Evolutionary conservation across 805 yeast genomes (phyloP).

Genomic region (Starmerella riodocensis): DNA sequence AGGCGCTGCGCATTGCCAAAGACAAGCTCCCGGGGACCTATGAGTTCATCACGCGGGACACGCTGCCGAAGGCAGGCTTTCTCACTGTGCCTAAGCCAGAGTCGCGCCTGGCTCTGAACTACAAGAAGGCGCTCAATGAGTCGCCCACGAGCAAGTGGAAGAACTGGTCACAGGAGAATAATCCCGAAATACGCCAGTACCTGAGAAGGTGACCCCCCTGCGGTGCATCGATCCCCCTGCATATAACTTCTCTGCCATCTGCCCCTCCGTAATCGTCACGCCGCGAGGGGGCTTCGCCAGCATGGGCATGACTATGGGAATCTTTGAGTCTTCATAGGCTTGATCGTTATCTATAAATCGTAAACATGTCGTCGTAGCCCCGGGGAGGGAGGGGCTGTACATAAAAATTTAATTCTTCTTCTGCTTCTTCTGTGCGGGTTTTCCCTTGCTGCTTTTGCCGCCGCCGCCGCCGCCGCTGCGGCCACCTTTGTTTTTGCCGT

Average conservation of each 20-base stretch:
- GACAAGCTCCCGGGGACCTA: slow-evolving; percentile 84
- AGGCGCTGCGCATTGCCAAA: slow-evolving; percentile 77
- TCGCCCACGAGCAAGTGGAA: slow-evolving; percentile 52
- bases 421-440: too few species aligned
- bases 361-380: too few species aligned
- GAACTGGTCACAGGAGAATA: slow-evolving; percentile 21
- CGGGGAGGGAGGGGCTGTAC: too few species aligned
- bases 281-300: too few species aligned
- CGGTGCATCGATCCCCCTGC: too few species aligned
- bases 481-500: too few species aligned
- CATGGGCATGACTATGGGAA: too few species aligned
- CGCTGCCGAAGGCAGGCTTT: slow-evolving; percentile 57
- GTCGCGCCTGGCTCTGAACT: slow-evolving; percentile 38
- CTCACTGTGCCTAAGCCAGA: slow-evolving; percentile 36
- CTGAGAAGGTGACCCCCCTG: slow-evolving; percentile 40
- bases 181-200: slow-evolving; percentile 43
- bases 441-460: too few species aligned
- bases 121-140: slow-evolving; percentile 39
- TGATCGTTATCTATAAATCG: too few species aligned
- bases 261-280: background rate
- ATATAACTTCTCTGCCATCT: background rate
- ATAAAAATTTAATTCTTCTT: too few species aligned
- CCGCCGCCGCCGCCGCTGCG: too few species aligned
- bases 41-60: slow-evolving; percentile 61
- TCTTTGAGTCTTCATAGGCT: too few species aligned